Conservation (phyloP, 1,284 basidiomycete genomes). For the Prillingera fragicola region DNA sequence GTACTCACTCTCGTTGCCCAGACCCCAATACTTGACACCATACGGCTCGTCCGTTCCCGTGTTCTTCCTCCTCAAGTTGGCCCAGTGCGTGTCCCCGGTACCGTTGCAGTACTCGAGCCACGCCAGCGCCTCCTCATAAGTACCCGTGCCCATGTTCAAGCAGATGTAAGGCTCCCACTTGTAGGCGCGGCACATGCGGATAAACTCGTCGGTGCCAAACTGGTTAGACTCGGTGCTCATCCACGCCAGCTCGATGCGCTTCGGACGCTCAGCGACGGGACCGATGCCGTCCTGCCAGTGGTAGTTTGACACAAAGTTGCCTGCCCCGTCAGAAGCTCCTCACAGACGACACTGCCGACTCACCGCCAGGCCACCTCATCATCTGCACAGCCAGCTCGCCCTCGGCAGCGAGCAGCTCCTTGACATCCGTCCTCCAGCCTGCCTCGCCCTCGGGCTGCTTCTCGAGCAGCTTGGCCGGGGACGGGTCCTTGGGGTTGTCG, state of each 20-base stretch:
- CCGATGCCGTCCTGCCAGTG: conserved; percentile 65
- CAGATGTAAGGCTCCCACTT: conserved; percentile 58
- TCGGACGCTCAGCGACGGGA: conserved; percentile 54
- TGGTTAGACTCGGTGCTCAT: conserved; percentile 59
- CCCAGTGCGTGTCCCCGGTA: conserved; percentile 53
- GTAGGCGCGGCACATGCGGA: conserved; percentile 38
- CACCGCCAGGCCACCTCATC: conserved; percentile 59
- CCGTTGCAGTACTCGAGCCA: conserved; percentile 65
- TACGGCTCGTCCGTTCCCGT: conserved; percentile 60
- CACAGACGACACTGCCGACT: conserved; percentile 34
- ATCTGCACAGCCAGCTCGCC: conserved; percentile 55
- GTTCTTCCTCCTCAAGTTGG: conserved; percentile 56
- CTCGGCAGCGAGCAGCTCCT: conserved; percentile 53
- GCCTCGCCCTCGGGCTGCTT: conserved; percentile 37
- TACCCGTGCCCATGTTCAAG: conserved; percentile 47
- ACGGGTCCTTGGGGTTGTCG: conserved; percentile 50
- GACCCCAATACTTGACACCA: conserved; percentile 51
- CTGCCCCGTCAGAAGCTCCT: conserved; percentile 8
- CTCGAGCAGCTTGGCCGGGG: conserved; percentile 36
- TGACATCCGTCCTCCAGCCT: conserved; percentile 58
- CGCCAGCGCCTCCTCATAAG: conserved; percentile 54
- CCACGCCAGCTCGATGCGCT: conserved; percentile 62
- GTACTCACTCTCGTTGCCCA: conserved; percentile 49
- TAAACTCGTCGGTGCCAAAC: conserved; percentile 59
- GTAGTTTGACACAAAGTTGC: conserved; percentile 56